A percentile compares a stretch with the other conserved stretches of the same genome.
phyloP scores from a whole-genome alignment of 768 basidiomycete species.

The Amanita inopinata region DNA sequence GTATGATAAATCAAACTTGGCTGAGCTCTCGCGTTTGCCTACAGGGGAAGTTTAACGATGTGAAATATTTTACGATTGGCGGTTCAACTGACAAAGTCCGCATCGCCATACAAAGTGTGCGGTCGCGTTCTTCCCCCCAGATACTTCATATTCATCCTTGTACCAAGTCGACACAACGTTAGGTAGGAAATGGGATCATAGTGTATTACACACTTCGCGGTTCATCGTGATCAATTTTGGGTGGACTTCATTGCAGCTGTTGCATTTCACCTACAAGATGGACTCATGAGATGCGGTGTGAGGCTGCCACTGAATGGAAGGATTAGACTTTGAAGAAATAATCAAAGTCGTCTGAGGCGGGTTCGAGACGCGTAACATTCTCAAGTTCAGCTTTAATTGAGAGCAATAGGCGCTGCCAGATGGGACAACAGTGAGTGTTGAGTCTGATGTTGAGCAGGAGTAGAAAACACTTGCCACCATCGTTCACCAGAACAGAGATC shows the following conservation, averaged over 20 bases:
- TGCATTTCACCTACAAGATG: conserved; percentile 60
- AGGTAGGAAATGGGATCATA: conserved; percentile 1
- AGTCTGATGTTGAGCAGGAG: not conserved
- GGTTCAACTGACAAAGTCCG: conserved; percentile 37
- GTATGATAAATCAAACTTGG: conserved; percentile 57
- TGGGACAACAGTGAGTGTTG: conserved; percentile 9
- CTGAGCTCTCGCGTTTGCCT: conserved; percentile 74
- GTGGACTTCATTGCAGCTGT: conserved; percentile 68
- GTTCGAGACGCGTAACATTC: conserved; percentile 61
- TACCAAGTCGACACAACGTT: conserved; percentile 4
- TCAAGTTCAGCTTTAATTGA: conserved; percentile 77
- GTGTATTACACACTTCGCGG: conserved; percentile 36
- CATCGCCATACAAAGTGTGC: conserved; percentile 83
- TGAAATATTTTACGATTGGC: not conserved
- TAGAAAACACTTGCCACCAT: conserved; percentile 58
- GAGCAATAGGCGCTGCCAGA: conserved; percentile 42
- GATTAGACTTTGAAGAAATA: conserved; percentile 66
- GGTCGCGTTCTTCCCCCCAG: conserved; percentile 53
- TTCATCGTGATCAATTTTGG: conserved; percentile 67
- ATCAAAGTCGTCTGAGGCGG: conserved; percentile 60
- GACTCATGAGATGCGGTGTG: conserved; percentile 5
- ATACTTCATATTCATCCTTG: conserved; percentile 60
- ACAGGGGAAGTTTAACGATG: not conserved
- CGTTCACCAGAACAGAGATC: no score
- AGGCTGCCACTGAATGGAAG: not conserved